Conservation (phyloP, 225 moss, liverwort and hornwort species). For the Straminergon stramineum region DNA sequence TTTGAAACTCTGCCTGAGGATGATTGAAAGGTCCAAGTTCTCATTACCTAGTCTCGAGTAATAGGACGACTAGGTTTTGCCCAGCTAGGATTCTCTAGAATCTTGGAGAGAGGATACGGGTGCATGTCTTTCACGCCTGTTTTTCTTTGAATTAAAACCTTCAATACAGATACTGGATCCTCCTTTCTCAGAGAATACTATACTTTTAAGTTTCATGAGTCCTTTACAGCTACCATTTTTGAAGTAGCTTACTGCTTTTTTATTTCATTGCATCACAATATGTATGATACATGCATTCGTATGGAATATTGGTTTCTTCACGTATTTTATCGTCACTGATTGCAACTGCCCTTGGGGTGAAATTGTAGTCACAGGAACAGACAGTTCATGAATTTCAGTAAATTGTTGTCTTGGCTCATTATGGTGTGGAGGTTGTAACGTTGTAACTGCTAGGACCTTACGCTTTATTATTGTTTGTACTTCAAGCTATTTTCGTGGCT, state of each 20-base stretch:
- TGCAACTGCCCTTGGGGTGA: not conserved
- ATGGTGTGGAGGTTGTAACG: not conserved
- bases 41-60: not conserved
- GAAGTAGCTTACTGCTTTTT: not conserved
- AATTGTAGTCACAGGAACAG: not conserved
- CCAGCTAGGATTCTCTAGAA: slow-evolving; percentile 1
- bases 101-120: not conserved
- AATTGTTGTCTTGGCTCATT: not conserved
- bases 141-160: not conserved
- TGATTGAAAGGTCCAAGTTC: not conserved
- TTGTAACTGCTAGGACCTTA: not conserved
- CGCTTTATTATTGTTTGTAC: not conserved
- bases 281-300: not conserved
- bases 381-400: not conserved
- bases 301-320: not conserved
- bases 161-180: not conserved
- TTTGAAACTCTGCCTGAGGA: not conserved
- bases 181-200: not conserved
- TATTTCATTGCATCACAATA: not conserved
- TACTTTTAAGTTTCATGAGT: not conserved
- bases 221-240: not conserved
- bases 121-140: not conserved
- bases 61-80: not conserved
- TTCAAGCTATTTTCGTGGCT: not conserved
- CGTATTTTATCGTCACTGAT: not conserved